Evolutionary conservation across 1,139 yeast species (phyloP).

Genomic region (Lizanozyma gosingica): DNA sequence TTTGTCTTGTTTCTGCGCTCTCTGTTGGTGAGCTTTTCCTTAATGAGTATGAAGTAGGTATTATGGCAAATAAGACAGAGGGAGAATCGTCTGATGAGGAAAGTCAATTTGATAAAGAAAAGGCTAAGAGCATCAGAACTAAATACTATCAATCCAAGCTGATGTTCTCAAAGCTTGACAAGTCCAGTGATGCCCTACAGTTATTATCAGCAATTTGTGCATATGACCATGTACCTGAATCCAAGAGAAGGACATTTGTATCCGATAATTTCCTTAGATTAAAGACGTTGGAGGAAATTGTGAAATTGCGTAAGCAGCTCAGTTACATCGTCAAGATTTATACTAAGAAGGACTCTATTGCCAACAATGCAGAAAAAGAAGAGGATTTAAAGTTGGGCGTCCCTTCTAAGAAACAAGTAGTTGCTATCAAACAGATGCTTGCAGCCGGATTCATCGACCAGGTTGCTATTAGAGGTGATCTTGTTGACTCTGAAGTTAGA

Average conservation of each 20-base stretch:
- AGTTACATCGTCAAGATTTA: constrained; percentile 62
- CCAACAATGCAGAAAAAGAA: constrained; percentile 34
- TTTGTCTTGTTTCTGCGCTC: constrained; percentile 85
- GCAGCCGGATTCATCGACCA: constrained; percentile 92
- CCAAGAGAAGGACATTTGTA: constrained; percentile 40
- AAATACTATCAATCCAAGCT: constrained; percentile 50
- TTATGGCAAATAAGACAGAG: constrained; percentile 23
- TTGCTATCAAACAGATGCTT: constrained; percentile 82
- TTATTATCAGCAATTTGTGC: constrained; percentile 85
- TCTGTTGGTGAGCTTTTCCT: constrained; percentile 93
- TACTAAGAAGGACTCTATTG: constrained; percentile 50
- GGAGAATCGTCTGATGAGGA: constrained; percentile 22
- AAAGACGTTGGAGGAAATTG: constrained; percentile 77
- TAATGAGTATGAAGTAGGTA: constrained; percentile 62
- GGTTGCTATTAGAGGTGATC: constrained; percentile 76
- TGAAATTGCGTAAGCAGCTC: constrained; percentile 72
- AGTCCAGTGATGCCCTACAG: constrained; percentile 64
- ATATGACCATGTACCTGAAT: constrained; percentile 59
- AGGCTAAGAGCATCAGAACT: constrained; percentile 31
- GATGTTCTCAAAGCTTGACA: constrained; percentile 59
- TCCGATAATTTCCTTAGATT: constrained; percentile 53
- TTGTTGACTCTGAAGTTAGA: constrained; percentile 54
- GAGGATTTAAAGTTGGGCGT: constrained; percentile 51
- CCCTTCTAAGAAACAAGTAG: constrained; percentile 62
- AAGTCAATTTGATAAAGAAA: constrained; percentile 26